phyloP scores from a whole-genome alignment of 164 flowering plant species.

The Sextonia rubra region DNA sequence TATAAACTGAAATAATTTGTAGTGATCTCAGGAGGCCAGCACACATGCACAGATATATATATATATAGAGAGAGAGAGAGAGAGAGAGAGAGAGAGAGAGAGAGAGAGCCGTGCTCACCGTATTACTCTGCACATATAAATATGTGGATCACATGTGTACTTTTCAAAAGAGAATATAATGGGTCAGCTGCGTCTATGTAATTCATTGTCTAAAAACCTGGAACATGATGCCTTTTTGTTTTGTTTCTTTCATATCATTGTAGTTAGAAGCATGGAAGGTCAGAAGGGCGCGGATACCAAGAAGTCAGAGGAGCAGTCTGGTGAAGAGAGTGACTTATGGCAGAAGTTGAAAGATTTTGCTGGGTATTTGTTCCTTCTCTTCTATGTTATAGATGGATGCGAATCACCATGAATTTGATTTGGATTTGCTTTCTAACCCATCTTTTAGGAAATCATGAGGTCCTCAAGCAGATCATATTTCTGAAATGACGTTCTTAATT shows the following conservation, averaged over 20 bases:
- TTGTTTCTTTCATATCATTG: conserved; percentile 7
- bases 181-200: not conserved
- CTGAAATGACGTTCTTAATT: no score
- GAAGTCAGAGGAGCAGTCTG: conserved; percentile 49
- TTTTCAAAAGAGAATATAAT: not conserved
- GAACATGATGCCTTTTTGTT: not conserved
- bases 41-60: no score
- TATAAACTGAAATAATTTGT: not conserved
- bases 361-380: conserved; percentile 42
- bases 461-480: no score
- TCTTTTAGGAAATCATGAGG: no score
- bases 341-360: conserved; percentile 62
- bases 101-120: no score
- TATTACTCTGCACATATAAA: not conserved
- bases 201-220: not conserved
- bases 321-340: conserved; percentile 50
- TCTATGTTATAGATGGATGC: not conserved
- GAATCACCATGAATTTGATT: no score
- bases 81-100: no score
- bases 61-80: no score
- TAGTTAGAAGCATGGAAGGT: conserved; percentile 44
- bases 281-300: conserved; percentile 28
- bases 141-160: not conserved
- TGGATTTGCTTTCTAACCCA: no score
- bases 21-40: no score